Conservation (phyloP, 176 grass and related monocot species). For the Leersia perrieri region DNA sequence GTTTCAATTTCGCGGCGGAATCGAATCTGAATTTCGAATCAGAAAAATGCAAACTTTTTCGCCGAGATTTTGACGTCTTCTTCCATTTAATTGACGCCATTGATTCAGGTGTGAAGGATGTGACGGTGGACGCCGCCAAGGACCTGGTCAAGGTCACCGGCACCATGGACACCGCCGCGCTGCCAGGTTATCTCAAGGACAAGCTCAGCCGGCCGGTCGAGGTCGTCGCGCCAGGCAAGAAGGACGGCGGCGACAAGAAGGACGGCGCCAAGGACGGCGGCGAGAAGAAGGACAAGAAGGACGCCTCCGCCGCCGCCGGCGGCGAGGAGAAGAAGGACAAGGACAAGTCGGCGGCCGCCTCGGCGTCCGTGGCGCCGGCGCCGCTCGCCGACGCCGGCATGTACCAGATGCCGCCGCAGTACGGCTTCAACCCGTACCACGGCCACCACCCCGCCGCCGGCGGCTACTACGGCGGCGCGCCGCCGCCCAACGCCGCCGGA, state of each 20-base stretch:
- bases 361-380: conserved; percentile 30
- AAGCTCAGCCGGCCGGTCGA: conserved; percentile 74
- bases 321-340: conserved; percentile 41
- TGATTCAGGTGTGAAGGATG: conserved; percentile 80
- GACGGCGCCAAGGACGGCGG: conserved; percentile 25
- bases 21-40: not conserved
- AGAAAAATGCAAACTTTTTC: not conserved
- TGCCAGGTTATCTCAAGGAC: conserved; percentile 59
- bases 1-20: not conserved
- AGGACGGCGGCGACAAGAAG: conserved; percentile 41
- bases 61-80: not conserved
- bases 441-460: not conserved
- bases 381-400: conserved; percentile 33
- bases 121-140: conserved; percentile 57
- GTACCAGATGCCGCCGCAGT: conserved; percentile 53
- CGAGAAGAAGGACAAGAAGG: conserved; percentile 51
- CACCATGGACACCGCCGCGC: conserved; percentile 66
- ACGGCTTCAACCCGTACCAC: conserved; percentile 19
- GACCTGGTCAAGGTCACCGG: conserved; percentile 84
- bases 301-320: not conserved
- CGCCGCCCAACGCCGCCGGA: not conserved
- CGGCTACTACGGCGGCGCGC: conserved; percentile 25
- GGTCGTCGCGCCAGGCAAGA: conserved; percentile 46
- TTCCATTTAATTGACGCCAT: not conserved
- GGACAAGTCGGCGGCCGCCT: conserved; percentile 24